Conservation (phyloP, 306 rosid species). For the Glycine soja region DNA sequence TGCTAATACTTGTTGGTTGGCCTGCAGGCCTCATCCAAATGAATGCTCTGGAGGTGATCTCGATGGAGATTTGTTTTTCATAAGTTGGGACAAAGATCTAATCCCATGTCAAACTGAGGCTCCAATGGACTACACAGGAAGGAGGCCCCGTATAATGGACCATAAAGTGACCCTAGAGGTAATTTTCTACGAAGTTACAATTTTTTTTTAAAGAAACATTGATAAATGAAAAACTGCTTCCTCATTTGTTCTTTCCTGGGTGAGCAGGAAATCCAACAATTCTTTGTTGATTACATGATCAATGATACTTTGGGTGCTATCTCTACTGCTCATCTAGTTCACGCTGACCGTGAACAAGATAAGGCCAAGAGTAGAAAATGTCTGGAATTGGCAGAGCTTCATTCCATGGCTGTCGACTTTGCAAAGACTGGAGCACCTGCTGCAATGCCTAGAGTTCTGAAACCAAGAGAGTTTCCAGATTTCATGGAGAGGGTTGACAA, state of each 20-base stretch:
- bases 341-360: slow-evolving; percentile 77
- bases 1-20: slow-evolving; percentile 33
- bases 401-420: slow-evolving; percentile 97
- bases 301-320: slow-evolving; percentile 92
- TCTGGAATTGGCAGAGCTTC: slow-evolving; percentile 77
- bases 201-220: background rate
- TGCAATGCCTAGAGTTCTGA: slow-evolving; percentile 78
- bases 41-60: slow-evolving; percentile 99
- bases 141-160: slow-evolving; percentile 88
- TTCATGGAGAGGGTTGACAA: slow-evolving; percentile 88
- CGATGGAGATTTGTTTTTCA: slow-evolving; percentile 90
- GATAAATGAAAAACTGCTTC: slow-evolving; percentile 26
- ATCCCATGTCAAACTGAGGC: slow-evolving; percentile 66
- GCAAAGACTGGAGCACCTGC: slow-evolving; percentile 98
- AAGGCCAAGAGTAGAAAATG: slow-evolving; percentile 80
- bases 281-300: slow-evolving; percentile 94
- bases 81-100: slow-evolving; percentile 83
- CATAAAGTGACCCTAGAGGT: slow-evolving; percentile 89
- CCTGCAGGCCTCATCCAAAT: slow-evolving; percentile 93
- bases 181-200: slow-evolving; percentile 23
- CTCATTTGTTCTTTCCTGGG: slow-evolving; percentile 38
- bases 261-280: slow-evolving; percentile 83
- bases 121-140: slow-evolving; percentile 87
- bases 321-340: slow-evolving; percentile 94
- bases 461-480: slow-evolving; percentile 85